phyloP scores from a whole-genome alignment of 225 moss, liverwort and hornwort genomes.

The Rhytidiadelphus loreus region DNA sequence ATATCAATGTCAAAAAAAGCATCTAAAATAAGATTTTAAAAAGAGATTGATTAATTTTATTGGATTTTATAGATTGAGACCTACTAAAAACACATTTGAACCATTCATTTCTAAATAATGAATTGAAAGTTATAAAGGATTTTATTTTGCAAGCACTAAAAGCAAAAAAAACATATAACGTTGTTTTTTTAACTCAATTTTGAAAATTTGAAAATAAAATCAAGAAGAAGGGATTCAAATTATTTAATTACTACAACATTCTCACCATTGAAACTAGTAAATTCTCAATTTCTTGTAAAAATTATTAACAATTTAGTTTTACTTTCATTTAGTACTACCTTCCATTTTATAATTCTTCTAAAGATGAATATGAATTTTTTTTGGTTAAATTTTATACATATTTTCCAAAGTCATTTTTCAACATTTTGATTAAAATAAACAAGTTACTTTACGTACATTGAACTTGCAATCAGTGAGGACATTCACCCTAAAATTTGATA shows the following conservation, averaged over 20 bases:
- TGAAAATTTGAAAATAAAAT: not conserved
- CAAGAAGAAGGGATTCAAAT: fast-evolving
- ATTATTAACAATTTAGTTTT: not conserved
- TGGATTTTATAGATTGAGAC: not conserved
- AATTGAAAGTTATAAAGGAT: not conserved
- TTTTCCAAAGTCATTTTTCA: not conserved
- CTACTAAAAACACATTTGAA: not conserved
- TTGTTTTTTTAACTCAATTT: fast-evolving
- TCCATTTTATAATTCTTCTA: too few relatives aligned
- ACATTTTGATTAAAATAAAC: not conserved
- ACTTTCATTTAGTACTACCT: too few relatives aligned
- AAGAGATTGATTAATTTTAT: not conserved
- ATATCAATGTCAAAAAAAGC: not conserved
- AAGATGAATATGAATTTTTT: not conserved
- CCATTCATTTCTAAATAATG: not conserved
- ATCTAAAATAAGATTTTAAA: too few relatives aligned
- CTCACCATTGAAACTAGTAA: not conserved
- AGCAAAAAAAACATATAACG: not conserved
- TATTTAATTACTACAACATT: not conserved
- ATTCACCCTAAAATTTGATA: not conserved
- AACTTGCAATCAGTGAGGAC: not conserved
- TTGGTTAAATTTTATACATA: too few relatives aligned
- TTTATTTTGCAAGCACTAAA: not conserved
- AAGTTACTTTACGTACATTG: not conserved
- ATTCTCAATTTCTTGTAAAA: not conserved